Evolutionary conservation across 495 filamentous ascomycete genomes (phyloP), one percentile per base, ranked within the genome.

Genomic region (Xylaria longipes): DNA sequence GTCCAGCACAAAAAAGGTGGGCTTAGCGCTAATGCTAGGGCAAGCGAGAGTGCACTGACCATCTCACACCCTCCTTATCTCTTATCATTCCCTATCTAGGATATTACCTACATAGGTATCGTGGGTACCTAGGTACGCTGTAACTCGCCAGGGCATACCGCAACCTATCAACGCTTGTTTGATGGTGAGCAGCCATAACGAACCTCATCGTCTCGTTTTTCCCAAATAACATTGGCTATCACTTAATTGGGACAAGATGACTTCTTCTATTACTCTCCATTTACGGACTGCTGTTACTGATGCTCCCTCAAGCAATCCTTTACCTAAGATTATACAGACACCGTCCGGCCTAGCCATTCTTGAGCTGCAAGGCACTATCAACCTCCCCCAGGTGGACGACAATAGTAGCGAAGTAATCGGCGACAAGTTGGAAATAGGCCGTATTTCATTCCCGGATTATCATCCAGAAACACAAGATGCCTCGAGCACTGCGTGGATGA

Each of bases 301-400:
- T 39, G 25, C 41, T 37, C 27, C 35, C 25, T 27, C n/a, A 41
- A 62, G 27, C 71, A 79, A 92, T 90, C 79, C 93, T 1, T 89
- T 97, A n/a, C 95, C 95, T 9, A 80, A 86, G 3, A 84, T 97
- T 72, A 89, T 98, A n/a, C 93, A 93, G 73, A 97, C 94, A 5
- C 95, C 95, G 33, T 81, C 86, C 5, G 91, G 91, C 62, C 84
- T 91, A 43, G 94, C 94, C n/a, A 82, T 98, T 54, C 86, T 98
- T 70, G 95, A 98, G 80, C 87, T 98, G 22, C 95, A 98, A 83
- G 94, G 93, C 50, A 93, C 90, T 14, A 90, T 98, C 82, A 93
- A 97, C 78, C 76, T 89, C 12, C 89, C 90, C 12, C 65, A 83
- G 12, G 39, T 70, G 41, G 52, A 75, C 31, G 73, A 80, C 4